Conservation (phyloP, 108 stramenopile species). For the Skeletonema tropicum region DNA sequence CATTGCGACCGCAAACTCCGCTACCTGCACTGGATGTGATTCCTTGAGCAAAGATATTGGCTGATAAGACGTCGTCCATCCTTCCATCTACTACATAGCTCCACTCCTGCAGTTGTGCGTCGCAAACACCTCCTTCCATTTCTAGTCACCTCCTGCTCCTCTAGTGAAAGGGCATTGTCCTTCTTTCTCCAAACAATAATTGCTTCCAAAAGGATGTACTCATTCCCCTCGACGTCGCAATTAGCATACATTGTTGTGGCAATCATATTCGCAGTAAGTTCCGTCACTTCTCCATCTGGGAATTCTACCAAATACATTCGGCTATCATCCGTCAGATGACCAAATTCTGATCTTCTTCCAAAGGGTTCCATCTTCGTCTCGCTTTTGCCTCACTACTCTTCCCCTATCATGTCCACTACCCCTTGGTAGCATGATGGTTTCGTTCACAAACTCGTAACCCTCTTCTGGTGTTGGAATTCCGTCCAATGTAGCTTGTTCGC, state of each 20-base stretch:
- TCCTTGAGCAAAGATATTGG: no score
- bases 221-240: constrained; percentile 36
- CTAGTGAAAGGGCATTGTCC: not conserved
- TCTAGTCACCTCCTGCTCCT: not conserved
- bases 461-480: not conserved
- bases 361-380: constrained; percentile 45
- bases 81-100: constrained; percentile 45
- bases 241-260: constrained; percentile 9
- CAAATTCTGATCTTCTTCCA: constrained; percentile 4
- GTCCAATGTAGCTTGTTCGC: no score
- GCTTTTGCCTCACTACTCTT: constrained; percentile 34
- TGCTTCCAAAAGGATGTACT: constrained; percentile 8
- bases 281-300: constrained; percentile 18
- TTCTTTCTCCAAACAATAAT: constrained; percentile 11
- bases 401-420: constrained; percentile 20
- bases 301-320: constrained; percentile 28
- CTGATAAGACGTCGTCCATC: constrained; percentile 35
- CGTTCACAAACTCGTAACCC: constrained; percentile 27
- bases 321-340: constrained; percentile 25
- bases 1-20: no score
- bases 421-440: constrained; percentile 32
- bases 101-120: constrained; percentile 43
- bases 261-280: constrained; percentile 25
- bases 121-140: not conserved
- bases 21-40: no score